A percentile compares a stretch with the other conserved stretches of the same genome.
Conservation (phyloP, 2,329 filamentous ascomycete species). For the Claviceps africana region DNA sequence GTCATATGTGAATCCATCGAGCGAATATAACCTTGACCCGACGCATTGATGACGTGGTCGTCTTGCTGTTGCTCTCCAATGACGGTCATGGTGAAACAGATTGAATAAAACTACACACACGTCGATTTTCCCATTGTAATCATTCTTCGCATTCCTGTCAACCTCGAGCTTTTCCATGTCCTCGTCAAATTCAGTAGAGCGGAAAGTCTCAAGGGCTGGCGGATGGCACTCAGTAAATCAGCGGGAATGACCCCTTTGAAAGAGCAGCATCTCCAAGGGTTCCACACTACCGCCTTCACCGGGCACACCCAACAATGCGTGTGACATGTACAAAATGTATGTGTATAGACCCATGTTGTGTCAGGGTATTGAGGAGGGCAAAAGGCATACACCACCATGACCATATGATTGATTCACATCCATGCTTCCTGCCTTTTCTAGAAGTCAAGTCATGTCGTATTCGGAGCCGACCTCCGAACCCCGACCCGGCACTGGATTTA, state of each 20-base stretch:
- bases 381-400: background rate
- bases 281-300: background rate
- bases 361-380: background rate
- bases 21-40: background rate
- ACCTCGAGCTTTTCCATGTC: background rate
- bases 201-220: background rate
- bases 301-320: background rate
- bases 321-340: too few relatives aligned
- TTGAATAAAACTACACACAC: background rate
- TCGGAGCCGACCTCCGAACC: background rate
- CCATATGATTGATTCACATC: background rate
- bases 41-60: background rate
- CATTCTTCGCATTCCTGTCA: background rate
- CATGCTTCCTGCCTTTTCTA: constrained; percentile 1
- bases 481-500: background rate
- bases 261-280: background rate
- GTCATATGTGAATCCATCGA: background rate
- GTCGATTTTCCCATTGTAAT: background rate
- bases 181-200: background rate
- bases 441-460: background rate
- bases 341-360: background rate
- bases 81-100: background rate
- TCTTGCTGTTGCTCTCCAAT: background rate
- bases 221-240: background rate
- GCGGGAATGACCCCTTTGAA: background rate